Evolutionary conservation across 805 yeast genomes (phyloP).

Genomic region (Torulaspora delbrueckii): DNA sequence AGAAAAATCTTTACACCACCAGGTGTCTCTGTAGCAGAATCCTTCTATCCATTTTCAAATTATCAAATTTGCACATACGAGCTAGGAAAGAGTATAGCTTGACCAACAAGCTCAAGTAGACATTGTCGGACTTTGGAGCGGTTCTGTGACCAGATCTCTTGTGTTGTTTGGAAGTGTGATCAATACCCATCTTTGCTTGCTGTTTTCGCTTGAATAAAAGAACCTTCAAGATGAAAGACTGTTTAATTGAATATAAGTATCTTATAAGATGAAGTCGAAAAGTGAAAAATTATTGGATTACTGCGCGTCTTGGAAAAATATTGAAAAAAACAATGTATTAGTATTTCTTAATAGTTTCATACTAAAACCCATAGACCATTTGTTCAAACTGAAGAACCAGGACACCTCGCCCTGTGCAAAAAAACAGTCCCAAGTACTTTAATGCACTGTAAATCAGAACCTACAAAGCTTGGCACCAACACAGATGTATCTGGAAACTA

Average conservation of each 20-base stretch:
- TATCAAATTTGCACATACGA: conserved; percentile 67
- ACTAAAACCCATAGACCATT: background rate
- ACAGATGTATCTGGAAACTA: conserved; percentile 38
- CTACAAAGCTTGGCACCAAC: conserved; percentile 41
- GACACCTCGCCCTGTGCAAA: background rate
- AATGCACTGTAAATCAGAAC: conserved; percentile 24
- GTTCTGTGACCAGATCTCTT: conserved; percentile 92
- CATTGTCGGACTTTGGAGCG: conserved; percentile 99
- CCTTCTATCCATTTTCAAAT: conserved; percentile 14
- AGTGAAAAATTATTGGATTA: background rate
- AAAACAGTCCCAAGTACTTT: background rate
- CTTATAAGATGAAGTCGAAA: background rate
- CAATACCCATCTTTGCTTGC: conserved; percentile 78
- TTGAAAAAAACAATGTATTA: too few relatives aligned
- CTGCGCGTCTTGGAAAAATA: too few relatives aligned
- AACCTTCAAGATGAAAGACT: too few relatives aligned
- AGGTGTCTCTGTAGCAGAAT: conserved; percentile 21
- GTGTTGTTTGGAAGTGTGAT: conserved; percentile 96
- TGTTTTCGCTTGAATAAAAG: background rate
- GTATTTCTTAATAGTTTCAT: too few relatives aligned
- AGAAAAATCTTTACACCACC: conserved; percentile 3
- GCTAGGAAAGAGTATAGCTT: conserved; percentile 98
- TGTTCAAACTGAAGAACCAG: background rate
- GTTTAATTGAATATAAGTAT: background rate
- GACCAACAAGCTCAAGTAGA: conserved; percentile 96